phyloP scores from a whole-genome alignment of 805 yeast species.

The Soucietia sequanensis region DNA sequence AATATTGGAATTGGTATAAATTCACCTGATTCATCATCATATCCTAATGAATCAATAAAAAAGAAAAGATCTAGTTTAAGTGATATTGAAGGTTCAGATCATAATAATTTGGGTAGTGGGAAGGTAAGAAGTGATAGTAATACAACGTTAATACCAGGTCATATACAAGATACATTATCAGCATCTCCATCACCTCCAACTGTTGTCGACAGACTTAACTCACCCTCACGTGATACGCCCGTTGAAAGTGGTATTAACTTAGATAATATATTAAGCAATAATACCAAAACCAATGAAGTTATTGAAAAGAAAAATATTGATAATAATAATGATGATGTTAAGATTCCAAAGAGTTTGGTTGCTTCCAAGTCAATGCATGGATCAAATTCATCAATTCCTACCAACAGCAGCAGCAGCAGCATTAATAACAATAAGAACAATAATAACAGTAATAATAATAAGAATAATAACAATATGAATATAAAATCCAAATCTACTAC shows the following conservation, averaged over 20 bases:
- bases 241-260: too few relatives aligned
- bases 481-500: slow-evolving; percentile 22
- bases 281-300: too few relatives aligned
- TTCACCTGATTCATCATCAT: slow-evolving; percentile 4
- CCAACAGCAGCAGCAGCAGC: too few relatives aligned
- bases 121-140: slow-evolving; percentile 3
- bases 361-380: not conserved
- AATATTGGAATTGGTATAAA: slow-evolving; percentile 15
- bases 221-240: slow-evolving; percentile 7
- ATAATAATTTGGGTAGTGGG: not conserved
- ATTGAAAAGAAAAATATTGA: too few relatives aligned
- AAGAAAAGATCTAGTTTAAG: not conserved
- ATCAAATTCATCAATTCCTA: slow-evolving; percentile 1
- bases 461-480: too few relatives aligned
- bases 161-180: slow-evolving; percentile 1
- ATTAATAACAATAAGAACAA: not conserved
- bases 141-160: not conserved
- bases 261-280: slow-evolving; percentile 1
- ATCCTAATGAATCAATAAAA: not conserved
- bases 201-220: slow-evolving; percentile 6
- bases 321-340: too few relatives aligned
- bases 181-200: slow-evolving; percentile 11
- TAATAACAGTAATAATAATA: too few relatives aligned
- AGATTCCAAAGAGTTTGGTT: too few relatives aligned
- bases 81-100: too few relatives aligned